phyloP scores from a whole-genome alignment of 495 filamentous ascomycete species.

The Aspergillus avenaceus region DNA sequence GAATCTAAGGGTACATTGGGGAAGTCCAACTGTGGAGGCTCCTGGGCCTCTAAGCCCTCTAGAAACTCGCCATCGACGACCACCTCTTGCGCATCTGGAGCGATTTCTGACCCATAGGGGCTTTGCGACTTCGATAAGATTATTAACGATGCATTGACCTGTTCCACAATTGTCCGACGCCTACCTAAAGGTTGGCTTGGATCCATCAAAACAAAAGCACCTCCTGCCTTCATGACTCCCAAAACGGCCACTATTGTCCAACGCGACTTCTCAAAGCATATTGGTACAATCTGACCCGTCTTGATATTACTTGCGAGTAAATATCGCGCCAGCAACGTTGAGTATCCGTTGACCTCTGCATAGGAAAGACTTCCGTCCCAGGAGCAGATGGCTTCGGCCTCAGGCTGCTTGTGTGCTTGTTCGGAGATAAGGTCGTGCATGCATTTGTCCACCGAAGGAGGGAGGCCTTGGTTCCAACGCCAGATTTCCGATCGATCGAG shows the following conservation, averaged over 20 bases:
- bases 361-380: conserved; percentile 49
- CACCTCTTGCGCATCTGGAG: conserved; percentile 22
- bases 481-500: no score
- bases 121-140: conserved; percentile 24
- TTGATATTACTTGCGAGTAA: conserved; percentile 25
- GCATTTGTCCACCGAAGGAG: no score
- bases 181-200: conserved; percentile 32
- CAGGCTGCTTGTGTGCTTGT: conserved; percentile 25
- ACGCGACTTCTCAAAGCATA: conserved; percentile 46
- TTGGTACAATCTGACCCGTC: conserved; percentile 28
- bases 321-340: conserved; percentile 22
- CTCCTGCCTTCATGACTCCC: conserved; percentile 40
- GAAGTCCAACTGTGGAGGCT: conserved; percentile 4
- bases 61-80: conserved; percentile 24
- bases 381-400: conserved; percentile 36
- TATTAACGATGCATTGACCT: conserved; percentile 30
- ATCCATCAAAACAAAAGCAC: conserved; percentile 35
- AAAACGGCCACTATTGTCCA: conserved; percentile 44
- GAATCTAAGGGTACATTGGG: conserved; percentile 26
- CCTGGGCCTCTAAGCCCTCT: not conserved
- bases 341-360: conserved; percentile 33
- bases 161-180: conserved; percentile 31
- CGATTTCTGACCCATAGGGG: conserved; percentile 19
- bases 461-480: no score
- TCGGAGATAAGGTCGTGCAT: conserved; percentile 45